Evolutionary conservation across 805 yeast species (phyloP), one percentile per base, ranked within the genome.

Genomic region (Wickerhamiella occidentalis): DNA sequence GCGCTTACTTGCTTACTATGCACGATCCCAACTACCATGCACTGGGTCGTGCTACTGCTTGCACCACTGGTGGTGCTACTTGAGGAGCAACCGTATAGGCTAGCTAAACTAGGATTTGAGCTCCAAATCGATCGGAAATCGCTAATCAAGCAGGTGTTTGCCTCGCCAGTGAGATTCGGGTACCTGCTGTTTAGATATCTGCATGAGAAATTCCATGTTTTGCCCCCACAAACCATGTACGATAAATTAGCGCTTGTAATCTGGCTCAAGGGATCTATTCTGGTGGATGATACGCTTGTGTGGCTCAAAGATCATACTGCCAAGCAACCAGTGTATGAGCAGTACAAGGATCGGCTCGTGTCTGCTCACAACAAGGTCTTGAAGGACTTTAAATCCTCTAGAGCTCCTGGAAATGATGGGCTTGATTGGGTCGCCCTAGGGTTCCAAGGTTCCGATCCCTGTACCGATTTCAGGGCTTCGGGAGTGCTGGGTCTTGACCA

Each of bases 391-490:
- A 12, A 15, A 6, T 18, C 43, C 17, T 19, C 22, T 1, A 9
- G 43, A 3, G 9, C n/a, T 4, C 13, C 33, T 13, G 51, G 51
- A 9, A 42, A 42, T 4, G 47, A 30, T 13, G 47, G 47, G 21
- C 22, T 51, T 6, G 55, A 64, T 48, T 68, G 69, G 68, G 64
- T 60, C 18, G 53, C 56, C 3, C 54, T 68, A 6, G 72, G 72
- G 5, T 68, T 68, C 55, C 72, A 68, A 48, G 68, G 69, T 1
- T 19, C 53, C 15, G 64, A 65, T 49, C 72, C 72, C 4, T 50
- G 59, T 2, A 60, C 63, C 1, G 72, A 68, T 50, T 63, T 68
- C 45, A 57, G 72, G 11, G 66, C 66, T 3, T 55, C 63, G 6
- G 68, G 68, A 1, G 19, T 25, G 41, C 52, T 63, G 18, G 68